Conservation (phyloP, 2,329 filamentous ascomycete species). For the Alternaria incomplexa region DNA sequence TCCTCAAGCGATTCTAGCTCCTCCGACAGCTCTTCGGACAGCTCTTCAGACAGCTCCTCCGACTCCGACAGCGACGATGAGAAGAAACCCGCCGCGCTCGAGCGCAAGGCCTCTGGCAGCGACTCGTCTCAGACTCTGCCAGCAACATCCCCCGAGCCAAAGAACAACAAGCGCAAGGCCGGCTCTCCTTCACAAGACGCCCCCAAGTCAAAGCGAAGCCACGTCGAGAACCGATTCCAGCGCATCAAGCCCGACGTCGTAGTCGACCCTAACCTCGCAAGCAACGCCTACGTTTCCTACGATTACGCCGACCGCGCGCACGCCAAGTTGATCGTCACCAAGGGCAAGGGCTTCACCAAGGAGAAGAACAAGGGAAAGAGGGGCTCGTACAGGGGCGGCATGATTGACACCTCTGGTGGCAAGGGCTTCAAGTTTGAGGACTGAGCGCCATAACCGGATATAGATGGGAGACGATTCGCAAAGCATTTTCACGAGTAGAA, state of each 20-base stretch:
- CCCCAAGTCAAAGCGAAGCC: constrained; percentile 42
- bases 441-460: constrained; percentile 46
- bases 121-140: constrained; percentile 48
- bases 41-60: constrained; percentile 26
- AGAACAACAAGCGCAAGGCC: constrained; percentile 53
- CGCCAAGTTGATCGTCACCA: constrained; percentile 85
- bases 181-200: constrained; percentile 37
- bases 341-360: constrained; percentile 97
- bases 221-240: constrained; percentile 68
- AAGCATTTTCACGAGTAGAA: neutral
- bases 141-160: constrained; percentile 33
- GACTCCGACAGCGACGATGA: constrained; percentile 27
- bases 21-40: constrained; percentile 21
- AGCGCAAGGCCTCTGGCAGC: constrained; percentile 53
- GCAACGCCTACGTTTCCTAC: constrained; percentile 82
- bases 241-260: constrained; percentile 73
- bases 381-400: constrained; percentile 87
- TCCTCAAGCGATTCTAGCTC: constrained; percentile 30
- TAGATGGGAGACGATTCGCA: neutral
- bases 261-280: constrained; percentile 72
- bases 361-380: constrained; percentile 92
- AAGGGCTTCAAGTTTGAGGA: constrained; percentile 96
- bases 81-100: constrained; percentile 34
- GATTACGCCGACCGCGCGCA: constrained; percentile 89
- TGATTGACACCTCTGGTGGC: constrained; percentile 80